These are phyloP conservation scores for Gyrodon lividus DNA, from an alignment of 768 basidiomycete species.

Conservation along the genomic window DNA sequence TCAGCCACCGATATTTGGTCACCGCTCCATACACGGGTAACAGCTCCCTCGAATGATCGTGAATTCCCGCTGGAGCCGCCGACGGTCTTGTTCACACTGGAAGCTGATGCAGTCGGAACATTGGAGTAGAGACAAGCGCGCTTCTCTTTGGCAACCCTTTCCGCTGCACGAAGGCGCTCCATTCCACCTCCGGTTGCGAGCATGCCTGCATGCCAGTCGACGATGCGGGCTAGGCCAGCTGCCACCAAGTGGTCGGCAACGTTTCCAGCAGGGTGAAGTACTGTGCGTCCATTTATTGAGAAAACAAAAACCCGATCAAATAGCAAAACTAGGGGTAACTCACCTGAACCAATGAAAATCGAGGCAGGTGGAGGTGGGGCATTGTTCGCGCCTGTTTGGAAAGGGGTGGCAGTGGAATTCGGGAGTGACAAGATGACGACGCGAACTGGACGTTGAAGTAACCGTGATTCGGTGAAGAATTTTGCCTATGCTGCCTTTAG, in stretches of 20 bases:
- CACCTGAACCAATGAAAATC: conserved; percentile 86
- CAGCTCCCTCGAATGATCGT: conserved; percentile 74
- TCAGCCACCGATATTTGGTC: conserved; percentile 85
- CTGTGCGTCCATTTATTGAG: conserved; percentile 32
- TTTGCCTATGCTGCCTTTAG: conserved; percentile 60
- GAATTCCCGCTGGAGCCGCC: conserved; percentile 43
- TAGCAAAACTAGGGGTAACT: conserved; percentile 19
- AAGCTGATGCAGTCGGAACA: conserved; percentile 36
- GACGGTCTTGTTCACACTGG: conserved; percentile 44
- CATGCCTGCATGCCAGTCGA: conserved; percentile 98
- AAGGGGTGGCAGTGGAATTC: conserved; percentile 74
- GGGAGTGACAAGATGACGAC: conserved; percentile 81
- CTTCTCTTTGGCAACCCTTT: conserved; percentile 77
- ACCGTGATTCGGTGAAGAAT: conserved; percentile 88
- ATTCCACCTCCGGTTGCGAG: conserved; percentile 80
- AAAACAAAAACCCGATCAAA: background rate
- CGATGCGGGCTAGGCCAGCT: conserved; percentile 83
- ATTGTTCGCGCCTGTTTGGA: conserved; percentile 56
- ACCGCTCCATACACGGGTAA: conserved; percentile 87
- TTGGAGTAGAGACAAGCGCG: conserved; percentile 69
- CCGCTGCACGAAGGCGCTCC: conserved; percentile 83
- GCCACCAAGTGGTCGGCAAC: conserved; percentile 87
- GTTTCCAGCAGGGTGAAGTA: conserved; percentile 91
- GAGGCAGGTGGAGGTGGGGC: conserved; percentile 65
- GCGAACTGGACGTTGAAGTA: conserved; percentile 76